Conservation (phyloP, 2,329 filamentous ascomycete species). For the Conoideocrella luteorostrata region DNA sequence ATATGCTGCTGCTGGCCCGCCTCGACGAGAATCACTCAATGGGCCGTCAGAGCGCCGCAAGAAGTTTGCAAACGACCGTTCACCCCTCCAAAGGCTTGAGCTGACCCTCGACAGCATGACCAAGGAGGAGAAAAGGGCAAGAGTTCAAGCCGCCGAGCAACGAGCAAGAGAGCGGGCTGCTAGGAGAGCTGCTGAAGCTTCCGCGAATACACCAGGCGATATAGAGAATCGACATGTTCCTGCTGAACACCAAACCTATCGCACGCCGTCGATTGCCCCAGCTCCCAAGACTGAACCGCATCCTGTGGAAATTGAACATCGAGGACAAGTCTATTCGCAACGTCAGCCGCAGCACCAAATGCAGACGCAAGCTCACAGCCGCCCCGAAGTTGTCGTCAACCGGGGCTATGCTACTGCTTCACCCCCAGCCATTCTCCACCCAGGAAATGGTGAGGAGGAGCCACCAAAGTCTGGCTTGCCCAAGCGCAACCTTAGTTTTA, state of each 20-base stretch:
- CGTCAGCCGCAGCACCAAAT: constrained; percentile 1
- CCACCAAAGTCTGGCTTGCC: constrained; percentile 30
- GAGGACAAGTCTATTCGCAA: constrained; percentile 1
- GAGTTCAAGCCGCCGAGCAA: constrained; percentile 75
- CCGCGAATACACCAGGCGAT: constrained; percentile 14
- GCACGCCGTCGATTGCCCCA: constrained; percentile 3
- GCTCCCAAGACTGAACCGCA: not conserved
- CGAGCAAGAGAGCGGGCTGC: constrained; percentile 58
- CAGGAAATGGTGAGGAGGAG: constrained; percentile 13
- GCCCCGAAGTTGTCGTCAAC: not conserved
- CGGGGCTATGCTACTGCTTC: constrained; percentile 15
- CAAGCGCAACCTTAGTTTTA: constrained; percentile 53
- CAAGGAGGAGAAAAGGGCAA: constrained; percentile 88
- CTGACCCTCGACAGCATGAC: constrained; percentile 85
- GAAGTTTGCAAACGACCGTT: constrained; percentile 72
- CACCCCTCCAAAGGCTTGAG: constrained; percentile 89
- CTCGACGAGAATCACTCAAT: constrained; percentile 31
- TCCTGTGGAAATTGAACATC: not conserved
- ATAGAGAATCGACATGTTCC: constrained; percentile 17
- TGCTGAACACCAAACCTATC: constrained; percentile 1
- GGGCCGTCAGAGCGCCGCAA: constrained; percentile 39
- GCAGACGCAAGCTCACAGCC: not conserved
- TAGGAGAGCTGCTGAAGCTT: constrained; percentile 23
- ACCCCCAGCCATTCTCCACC: constrained; percentile 14
- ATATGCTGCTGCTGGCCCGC: constrained; percentile 18